phyloP scores from a whole-genome alignment of 1,284 basidiomycete species.

The Tilletiaria anomala region DNA sequence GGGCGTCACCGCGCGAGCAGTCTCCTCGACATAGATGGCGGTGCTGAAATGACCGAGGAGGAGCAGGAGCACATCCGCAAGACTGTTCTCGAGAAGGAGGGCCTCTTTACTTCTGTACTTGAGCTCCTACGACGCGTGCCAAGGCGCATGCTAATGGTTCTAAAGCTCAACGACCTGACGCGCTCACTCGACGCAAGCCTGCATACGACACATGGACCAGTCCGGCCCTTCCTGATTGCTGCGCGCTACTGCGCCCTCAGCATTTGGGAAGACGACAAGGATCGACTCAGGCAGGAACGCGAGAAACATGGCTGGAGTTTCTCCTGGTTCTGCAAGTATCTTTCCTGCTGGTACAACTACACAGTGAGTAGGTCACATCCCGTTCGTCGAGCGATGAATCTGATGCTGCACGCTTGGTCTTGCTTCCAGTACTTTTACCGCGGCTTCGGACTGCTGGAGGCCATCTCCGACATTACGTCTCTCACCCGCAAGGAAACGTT shows the following conservation, averaged over 20 bases:
- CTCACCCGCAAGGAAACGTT: neutral
- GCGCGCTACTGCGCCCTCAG: constrained; percentile 76
- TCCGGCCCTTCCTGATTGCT: constrained; percentile 59
- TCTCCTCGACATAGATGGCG: constrained; percentile 27
- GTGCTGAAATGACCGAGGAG: constrained; percentile 18
- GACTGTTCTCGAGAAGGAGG: constrained; percentile 38
- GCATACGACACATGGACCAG: constrained; percentile 46
- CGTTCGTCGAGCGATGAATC: too few species aligned
- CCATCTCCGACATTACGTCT: neutral
- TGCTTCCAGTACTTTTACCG: neutral
- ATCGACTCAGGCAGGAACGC: constrained; percentile 39
- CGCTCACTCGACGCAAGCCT: constrained; percentile 48
- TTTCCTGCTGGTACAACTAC: neutral
- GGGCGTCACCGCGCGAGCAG: constrained; percentile 19
- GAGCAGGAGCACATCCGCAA: constrained; percentile 37
- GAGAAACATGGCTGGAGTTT: constrained; percentile 1
- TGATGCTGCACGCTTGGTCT: too few species aligned
- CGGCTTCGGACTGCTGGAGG: neutral
- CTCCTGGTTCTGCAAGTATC: neutral
- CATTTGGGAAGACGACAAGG: constrained; percentile 63
- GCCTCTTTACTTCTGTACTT: constrained; percentile 29
- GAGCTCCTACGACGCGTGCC: constrained; percentile 32
- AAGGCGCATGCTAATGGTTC: constrained; percentile 37
- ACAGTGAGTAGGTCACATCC: neutral
- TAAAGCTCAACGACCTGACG: constrained; percentile 38